Conservation (phyloP, 2,329 filamentous ascomycete genomes). For the Clathrospora elynae region DNA sequence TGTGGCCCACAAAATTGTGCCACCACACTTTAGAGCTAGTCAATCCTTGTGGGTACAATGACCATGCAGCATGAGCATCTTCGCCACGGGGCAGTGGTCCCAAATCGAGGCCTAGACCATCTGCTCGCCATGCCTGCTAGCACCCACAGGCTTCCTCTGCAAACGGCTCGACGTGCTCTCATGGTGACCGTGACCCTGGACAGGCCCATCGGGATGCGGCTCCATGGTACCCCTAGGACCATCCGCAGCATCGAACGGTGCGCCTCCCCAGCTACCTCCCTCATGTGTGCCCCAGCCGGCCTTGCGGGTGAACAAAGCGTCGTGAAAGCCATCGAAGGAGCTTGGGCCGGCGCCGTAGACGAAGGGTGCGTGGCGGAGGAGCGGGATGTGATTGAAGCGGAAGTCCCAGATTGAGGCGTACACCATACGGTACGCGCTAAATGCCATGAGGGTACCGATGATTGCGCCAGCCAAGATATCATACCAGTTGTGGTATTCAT, state of each 20-base stretch:
- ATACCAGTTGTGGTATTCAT: constrained; percentile 74
- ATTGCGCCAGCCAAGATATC: constrained; percentile 69
- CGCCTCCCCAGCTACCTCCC: constrained; percentile 48
- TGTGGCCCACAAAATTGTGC: too few species aligned
- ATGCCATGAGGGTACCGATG: constrained; percentile 69
- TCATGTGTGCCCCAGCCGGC: constrained; percentile 63
- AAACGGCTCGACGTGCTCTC: constrained; percentile 28
- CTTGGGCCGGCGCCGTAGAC: constrained; percentile 53
- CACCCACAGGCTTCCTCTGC: constrained; percentile 40
- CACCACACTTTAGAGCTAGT: too few species aligned
- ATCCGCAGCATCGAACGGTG: constrained; percentile 52
- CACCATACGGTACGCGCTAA: constrained; percentile 68
- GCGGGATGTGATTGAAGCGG: constrained; percentile 68
- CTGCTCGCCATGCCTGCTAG: constrained; percentile 15
- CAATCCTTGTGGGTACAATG: too few species aligned
- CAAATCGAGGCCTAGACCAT: constrained; percentile 16
- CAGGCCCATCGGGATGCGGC: constrained; percentile 35
- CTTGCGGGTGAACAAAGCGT: constrained; percentile 63
- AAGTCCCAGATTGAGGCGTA: constrained; percentile 73
- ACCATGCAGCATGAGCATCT: too few species aligned
- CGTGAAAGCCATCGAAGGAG: constrained; percentile 54
- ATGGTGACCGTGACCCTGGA: constrained; percentile 30
- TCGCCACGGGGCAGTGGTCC: too few species aligned
- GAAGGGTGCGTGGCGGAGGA: constrained; percentile 64
- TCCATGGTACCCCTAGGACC: constrained; percentile 44